These are phyloP conservation scores for Cryphonectria radicalis DNA, from an alignment of 2,329 filamentous ascomycete genomes.

Conservation along the genomic window DNA sequence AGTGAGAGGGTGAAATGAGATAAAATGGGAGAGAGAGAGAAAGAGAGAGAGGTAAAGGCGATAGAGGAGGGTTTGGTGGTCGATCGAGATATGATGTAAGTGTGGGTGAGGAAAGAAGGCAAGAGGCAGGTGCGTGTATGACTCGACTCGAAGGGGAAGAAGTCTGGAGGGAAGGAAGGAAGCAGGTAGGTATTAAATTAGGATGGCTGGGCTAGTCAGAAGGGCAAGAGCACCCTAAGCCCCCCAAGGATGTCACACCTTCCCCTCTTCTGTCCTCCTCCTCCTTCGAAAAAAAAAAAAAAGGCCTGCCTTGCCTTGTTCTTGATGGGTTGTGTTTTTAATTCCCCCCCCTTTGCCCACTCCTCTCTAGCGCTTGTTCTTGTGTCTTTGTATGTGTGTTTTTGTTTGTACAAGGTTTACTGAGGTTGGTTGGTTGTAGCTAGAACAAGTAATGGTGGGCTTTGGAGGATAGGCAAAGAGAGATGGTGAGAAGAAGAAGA, in stretches of 20 bases:
- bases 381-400: no score
- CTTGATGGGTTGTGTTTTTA: no score
- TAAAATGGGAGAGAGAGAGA: neutral
- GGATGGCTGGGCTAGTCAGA: constrained; percentile 24
- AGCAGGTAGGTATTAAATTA: constrained; percentile 20
- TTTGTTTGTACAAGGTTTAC: no score
- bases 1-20: no score
- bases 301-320: neutral
- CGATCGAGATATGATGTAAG: constrained; percentile 9
- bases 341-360: no score
- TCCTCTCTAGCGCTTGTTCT: no score
- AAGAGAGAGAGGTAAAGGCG: constrained; percentile 1
- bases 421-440: no score
- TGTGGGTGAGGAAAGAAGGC: constrained; percentile 2
- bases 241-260: neutral
- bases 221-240: neutral
- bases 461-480: neutral
- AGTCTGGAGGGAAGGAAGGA: neutral
- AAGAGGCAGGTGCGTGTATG: neutral
- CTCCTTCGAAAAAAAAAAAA: neutral
- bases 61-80: no score
- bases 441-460: neutral
- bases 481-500: neutral
- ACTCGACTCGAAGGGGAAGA: neutral
- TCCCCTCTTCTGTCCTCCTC: neutral